A percentile compares a stretch with the other conserved stretches of the same genome.
Evolutionary conservation across 768 basidiomycete species (phyloP).

Genomic region (button mushroom (Agaricus bisporus)): DNA sequence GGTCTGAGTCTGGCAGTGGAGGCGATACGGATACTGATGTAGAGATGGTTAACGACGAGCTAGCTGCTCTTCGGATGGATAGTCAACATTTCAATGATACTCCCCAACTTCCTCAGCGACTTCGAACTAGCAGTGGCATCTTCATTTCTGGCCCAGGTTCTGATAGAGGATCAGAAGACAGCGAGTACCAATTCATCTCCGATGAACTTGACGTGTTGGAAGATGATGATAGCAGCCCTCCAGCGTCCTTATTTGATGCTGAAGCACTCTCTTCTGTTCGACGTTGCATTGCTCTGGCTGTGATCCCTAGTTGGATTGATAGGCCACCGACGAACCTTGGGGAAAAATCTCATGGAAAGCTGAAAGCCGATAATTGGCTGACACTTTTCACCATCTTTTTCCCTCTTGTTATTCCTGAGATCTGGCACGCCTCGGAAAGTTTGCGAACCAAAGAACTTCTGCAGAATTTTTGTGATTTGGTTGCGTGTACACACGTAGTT

Average conservation of each 20-base stretch:
- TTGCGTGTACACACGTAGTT: conserved; percentile 17
- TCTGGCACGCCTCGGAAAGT: conserved; percentile 8
- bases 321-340: conserved; percentile 18
- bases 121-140: background rate
- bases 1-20: background rate
- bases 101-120: background rate
- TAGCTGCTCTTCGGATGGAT: background rate
- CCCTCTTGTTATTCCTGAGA: conserved; percentile 16
- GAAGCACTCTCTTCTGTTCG: conserved; percentile 4
- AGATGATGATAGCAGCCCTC: no score
- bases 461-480: conserved; percentile 16
- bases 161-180: background rate
- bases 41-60: background rate
- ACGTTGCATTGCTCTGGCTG: conserved; percentile 6
- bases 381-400: conserved; percentile 15
- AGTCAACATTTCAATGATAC: background rate
- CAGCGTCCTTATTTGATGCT: conserved; percentile 3
- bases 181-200: background rate
- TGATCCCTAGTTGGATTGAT: conserved; percentile 12
- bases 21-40: background rate
- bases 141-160: background rate
- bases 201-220: no score
- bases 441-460: conserved; percentile 3
- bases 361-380: conserved; percentile 19
- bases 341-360: conserved; percentile 18